A percentile compares a stretch with the other conserved stretches of the same genome.
phyloP scores from a whole-genome alignment of 1,139 yeast species.

The Meyerozyma guilliermondii region DNA sequence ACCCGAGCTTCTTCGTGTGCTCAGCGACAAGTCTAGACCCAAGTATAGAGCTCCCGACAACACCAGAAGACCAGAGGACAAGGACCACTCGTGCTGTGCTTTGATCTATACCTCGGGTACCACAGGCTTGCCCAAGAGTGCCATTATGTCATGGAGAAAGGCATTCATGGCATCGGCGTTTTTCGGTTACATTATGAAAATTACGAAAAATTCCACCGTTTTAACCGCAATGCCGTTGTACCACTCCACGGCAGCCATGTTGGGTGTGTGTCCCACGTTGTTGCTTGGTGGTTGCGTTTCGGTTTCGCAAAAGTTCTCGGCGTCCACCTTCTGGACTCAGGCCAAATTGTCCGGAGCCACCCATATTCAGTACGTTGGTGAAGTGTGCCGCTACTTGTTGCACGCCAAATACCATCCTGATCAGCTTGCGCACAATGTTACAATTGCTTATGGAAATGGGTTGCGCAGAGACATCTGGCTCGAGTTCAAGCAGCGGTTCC shows the following conservation, averaged over 20 bases:
- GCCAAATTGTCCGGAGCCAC: conserved; percentile 68
- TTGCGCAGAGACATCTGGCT: conserved; percentile 89
- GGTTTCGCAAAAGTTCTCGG: conserved; percentile 76
- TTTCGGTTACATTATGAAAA: conserved; percentile 67
- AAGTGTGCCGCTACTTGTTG: conserved; percentile 82
- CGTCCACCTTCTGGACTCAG: conserved; percentile 88
- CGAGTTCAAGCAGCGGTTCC: conserved; percentile 71
- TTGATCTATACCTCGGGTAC: conserved; percentile 92
- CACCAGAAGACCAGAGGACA: conserved; percentile 51
- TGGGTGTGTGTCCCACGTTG: conserved; percentile 75
- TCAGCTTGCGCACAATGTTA: conserved; percentile 61
- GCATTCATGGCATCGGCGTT: conserved; percentile 63
- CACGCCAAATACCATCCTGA: conserved; percentile 63
- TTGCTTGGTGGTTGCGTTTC: conserved; percentile 69
- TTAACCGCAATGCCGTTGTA: conserved; percentile 95
- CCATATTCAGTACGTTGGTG: conserved; percentile 91
- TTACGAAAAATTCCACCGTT: conserved; percentile 51
- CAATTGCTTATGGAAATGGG: conserved; percentile 88
- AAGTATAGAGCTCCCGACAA: conserved; percentile 50
- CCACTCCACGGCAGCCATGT: conserved; percentile 88
- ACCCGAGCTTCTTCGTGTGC: conserved; percentile 32
- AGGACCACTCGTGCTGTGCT: conserved; percentile 61
- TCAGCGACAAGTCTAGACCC: conserved; percentile 45
- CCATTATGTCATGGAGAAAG: conserved; percentile 90
- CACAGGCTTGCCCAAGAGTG: conserved; percentile 93